Percentiles rank a stretch among this genome's conserved stretches.
Conservation (phyloP, 371 early-diverging fungal genomes). For the Rhizopus arrhizus region DNA sequence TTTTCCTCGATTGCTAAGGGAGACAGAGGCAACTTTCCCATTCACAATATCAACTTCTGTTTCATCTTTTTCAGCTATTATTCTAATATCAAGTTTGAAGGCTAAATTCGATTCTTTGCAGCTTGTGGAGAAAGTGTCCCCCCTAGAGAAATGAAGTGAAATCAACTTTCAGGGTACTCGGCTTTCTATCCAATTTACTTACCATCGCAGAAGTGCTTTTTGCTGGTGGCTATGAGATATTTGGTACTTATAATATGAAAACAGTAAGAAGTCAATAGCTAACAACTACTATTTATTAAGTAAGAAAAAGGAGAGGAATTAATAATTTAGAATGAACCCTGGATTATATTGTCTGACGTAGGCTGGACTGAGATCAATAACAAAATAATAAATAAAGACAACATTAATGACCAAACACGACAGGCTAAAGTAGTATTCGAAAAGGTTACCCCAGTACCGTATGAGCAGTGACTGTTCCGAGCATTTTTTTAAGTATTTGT, state of each 20-base stretch:
- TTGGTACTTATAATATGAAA: too few relatives aligned
- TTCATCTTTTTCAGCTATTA: constrained; percentile 4
- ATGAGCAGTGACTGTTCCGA: constrained; percentile 8
- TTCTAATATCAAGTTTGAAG: constrained; percentile 5
- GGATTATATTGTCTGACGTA: too few relatives aligned
- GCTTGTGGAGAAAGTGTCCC: not conserved
- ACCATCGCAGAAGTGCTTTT: constrained; percentile 6
- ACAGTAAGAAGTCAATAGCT: too few relatives aligned
- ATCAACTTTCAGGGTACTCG: constrained; percentile 9
- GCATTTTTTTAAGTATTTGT: constrained; percentile 1
- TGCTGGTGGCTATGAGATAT: too few relatives aligned
- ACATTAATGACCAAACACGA: too few relatives aligned
- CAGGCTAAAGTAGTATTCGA: constrained; percentile 6
- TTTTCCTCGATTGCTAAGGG: not conserved
- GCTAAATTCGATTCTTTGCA: constrained; percentile 5
- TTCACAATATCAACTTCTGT: not conserved
- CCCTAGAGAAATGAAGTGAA: constrained; percentile 12
- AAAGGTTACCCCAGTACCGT: constrained; percentile 5
- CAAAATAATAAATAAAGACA: too few relatives aligned
- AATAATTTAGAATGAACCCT: too few relatives aligned
- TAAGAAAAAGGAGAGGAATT: too few relatives aligned
- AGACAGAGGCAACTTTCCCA: constrained; percentile 4
- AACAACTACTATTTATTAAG: too few relatives aligned
- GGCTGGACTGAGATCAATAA: too few relatives aligned
- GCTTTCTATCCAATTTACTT: constrained; percentile 11